phyloP scores from a whole-genome alignment of 192 early-diverging fungal genomes.

The Coemansia sp. region DNA sequence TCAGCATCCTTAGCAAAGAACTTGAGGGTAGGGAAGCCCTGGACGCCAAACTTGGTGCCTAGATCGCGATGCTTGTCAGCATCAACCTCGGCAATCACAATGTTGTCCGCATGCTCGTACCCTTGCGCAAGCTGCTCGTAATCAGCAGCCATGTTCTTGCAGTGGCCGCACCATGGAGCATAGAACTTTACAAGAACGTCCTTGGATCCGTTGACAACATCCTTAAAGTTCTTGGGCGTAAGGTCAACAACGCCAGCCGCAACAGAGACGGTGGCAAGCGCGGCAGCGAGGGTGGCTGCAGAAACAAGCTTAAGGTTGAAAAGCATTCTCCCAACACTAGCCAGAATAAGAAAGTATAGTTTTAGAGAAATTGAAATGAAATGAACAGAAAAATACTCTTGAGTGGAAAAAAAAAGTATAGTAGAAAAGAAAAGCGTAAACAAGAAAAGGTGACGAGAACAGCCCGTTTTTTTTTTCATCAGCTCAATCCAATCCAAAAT shows the following conservation, averaged over 20 bases:
- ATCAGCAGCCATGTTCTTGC: slow-evolving; percentile 69
- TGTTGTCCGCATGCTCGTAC: slow-evolving; percentile 71
- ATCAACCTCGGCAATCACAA: slow-evolving; percentile 90
- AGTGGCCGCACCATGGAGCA: slow-evolving; percentile 89
- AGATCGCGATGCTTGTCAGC: slow-evolving; percentile 85
- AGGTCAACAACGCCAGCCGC: slow-evolving; percentile 45
- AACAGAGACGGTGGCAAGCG: slow-evolving; percentile 36
- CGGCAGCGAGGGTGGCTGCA: slow-evolving; percentile 27
- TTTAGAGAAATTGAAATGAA: neutral
- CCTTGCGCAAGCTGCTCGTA: slow-evolving; percentile 83
- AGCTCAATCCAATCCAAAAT: too few relatives aligned
- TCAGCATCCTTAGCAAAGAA: slow-evolving; percentile 87
- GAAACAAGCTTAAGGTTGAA: slow-evolving; percentile 40
- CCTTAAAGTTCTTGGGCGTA: slow-evolving; percentile 55
- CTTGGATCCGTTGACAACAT: slow-evolving; percentile 69
- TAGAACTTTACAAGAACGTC: slow-evolving; percentile 86
- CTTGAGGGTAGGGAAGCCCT: slow-evolving; percentile 90
- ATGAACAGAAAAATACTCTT: slow-evolving; percentile 9
- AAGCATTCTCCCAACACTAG: slow-evolving; percentile 18
- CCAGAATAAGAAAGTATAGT: neutral
- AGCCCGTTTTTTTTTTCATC: too few relatives aligned
- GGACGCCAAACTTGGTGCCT: slow-evolving; percentile 74
- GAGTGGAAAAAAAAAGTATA: slow-evolving; percentile 6
- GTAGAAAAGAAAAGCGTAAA: slow-evolving; percentile 5
- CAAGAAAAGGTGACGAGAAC: neutral